Percentiles rank a stretch among this genome's conserved stretches.
Conservation (phyloP, 2,329 filamentous ascomycete species). For the Trichophyton simii region DNA sequence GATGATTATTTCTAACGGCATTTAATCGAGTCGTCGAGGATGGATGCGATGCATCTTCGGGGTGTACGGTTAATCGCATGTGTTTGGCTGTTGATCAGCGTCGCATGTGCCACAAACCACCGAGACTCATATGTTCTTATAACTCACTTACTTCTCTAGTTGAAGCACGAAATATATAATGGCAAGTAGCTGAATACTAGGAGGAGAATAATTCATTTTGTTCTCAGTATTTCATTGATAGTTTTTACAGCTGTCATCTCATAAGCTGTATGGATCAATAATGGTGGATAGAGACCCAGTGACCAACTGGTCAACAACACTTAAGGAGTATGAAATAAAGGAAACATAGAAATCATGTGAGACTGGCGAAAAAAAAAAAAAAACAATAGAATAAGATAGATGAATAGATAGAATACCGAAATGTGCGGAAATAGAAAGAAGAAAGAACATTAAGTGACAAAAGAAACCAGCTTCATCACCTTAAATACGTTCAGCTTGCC, state of each 20-base stretch:
- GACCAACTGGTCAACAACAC: neutral
- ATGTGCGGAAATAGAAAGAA: neutral
- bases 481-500: neutral
- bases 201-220: neutral
- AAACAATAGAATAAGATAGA: neutral
- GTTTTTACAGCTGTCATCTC: neutral
- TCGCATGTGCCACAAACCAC: neutral
- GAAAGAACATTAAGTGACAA: conserved; percentile 1
- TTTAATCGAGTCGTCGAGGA: neutral
- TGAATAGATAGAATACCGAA: conserved; percentile 1
- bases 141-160: neutral
- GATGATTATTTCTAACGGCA: conserved; percentile 16
- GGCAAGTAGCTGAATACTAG: too few species aligned
- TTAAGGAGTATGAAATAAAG: neutral
- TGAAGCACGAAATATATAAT: neutral
- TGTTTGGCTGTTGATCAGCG: neutral
- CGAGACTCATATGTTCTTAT: neutral
- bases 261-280: neutral
- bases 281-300: neutral
- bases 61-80: neutral
- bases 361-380: neutral
- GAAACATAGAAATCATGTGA: neutral
- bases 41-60: neutral
- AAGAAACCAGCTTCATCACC: conserved; percentile 6
- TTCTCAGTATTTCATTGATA: neutral